Percentiles rank a stretch among this genome's conserved stretches.
Evolutionary conservation across 805 yeast species (phyloP).

Genomic region (Metschnikowia dekortorum): DNA sequence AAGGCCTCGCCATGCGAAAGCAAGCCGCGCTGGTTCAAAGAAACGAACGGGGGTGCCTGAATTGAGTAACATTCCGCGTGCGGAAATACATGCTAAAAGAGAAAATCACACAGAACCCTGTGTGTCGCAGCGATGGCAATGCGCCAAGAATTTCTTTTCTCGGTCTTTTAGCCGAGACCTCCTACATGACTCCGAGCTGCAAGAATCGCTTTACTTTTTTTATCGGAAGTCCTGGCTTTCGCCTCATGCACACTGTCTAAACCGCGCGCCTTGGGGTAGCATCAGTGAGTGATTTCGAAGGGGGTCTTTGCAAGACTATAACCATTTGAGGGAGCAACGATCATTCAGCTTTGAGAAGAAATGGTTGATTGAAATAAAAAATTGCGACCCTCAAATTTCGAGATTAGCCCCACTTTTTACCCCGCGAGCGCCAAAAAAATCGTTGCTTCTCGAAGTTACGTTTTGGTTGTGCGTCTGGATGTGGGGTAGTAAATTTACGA

Average conservation of each 20-base stretch:
- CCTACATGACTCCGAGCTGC: background rate
- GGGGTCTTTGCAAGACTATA: background rate
- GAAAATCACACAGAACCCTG: background rate
- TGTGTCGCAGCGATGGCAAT: background rate
- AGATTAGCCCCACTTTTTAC: no score
- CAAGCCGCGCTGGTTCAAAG: background rate
- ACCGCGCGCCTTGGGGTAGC: constrained; percentile 1
- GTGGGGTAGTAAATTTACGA: constrained; percentile 4
- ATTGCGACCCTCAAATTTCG: no score
- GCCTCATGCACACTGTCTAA: background rate
- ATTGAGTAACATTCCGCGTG: background rate
- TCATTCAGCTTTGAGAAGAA: background rate
- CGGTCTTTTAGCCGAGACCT: no score
- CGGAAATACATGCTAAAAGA: background rate
- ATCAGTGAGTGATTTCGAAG: background rate
- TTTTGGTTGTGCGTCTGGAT: background rate
- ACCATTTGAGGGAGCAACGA: background rate
- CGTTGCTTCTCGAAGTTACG: background rate
- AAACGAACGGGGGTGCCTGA: background rate
- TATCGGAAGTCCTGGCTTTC: background rate
- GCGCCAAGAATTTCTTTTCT: background rate
- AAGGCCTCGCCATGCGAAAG: background rate
- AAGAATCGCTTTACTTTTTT: background rate
- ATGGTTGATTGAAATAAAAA: no score
- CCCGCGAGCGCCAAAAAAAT: background rate